Conservation (phyloP, 139 green algal species). For the Closterium sp. region DNA sequence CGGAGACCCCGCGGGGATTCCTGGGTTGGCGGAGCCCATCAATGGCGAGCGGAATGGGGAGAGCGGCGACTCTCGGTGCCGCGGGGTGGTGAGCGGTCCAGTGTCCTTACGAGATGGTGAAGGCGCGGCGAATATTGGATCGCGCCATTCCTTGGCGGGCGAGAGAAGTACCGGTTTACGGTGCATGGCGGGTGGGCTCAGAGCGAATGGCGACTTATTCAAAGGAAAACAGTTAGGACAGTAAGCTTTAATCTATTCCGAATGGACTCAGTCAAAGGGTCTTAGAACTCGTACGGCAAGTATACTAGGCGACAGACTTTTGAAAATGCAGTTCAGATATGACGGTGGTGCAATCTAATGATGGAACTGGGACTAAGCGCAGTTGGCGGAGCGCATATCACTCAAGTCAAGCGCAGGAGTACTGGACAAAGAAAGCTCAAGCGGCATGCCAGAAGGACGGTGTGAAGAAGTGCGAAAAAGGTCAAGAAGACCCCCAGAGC, state of each 20-base stretch:
- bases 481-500: too few species aligned
- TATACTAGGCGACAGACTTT: background rate
- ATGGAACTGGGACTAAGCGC: background rate
- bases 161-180: background rate
- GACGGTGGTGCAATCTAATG: background rate
- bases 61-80: background rate
- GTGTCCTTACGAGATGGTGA: background rate
- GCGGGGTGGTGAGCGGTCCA: background rate
- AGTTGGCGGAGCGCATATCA: background rate
- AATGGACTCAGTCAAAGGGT: background rate
- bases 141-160: background rate
- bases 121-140: background rate
- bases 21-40: background rate
- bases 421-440: too few species aligned
- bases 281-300: background rate
- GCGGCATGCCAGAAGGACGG: too few species aligned
- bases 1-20: background rate
- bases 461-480: too few species aligned
- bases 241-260: background rate
- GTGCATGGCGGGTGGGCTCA: background rate
- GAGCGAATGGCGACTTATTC: too few species aligned
- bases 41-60: background rate
- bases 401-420: background rate
- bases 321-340: background rate
- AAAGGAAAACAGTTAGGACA: too few species aligned